Conservation (phyloP, 768 basidiomycete species). For the Trametes punicea region DNA sequence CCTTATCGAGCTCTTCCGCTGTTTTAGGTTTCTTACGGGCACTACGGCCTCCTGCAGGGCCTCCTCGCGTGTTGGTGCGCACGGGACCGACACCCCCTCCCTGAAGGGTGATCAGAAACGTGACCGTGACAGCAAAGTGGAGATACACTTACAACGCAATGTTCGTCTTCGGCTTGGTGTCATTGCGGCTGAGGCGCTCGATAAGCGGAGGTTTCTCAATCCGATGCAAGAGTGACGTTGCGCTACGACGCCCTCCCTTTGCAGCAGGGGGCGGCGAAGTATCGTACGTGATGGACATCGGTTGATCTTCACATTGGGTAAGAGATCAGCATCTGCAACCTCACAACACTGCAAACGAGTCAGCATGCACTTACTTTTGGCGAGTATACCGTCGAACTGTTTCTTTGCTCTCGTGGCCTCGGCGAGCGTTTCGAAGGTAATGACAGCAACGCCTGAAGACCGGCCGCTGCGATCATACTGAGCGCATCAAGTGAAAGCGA, state of each 20-base stretch:
- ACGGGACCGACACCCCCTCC: conserved; percentile 28
- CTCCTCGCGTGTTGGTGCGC: conserved; percentile 38
- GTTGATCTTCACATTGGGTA: conserved; percentile 77
- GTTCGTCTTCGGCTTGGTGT: conserved; percentile 22
- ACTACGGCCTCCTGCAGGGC: conserved; percentile 17
- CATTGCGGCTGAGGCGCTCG: conserved; percentile 57
- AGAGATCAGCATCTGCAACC: not conserved
- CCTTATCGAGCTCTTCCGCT: conserved; percentile 81
- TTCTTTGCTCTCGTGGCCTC: conserved; percentile 84
- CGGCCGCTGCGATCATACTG: conserved; percentile 97
- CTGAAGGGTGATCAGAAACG: conserved; percentile 8
- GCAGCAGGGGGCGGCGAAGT: conserved; percentile 34
- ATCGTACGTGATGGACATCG: conserved; percentile 70
- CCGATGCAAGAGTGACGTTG: conserved; percentile 60
- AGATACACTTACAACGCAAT: not conserved
- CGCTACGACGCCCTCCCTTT: conserved; percentile 44
- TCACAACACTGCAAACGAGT: not conserved
- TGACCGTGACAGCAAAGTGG: too few relatives aligned
- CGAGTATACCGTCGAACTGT: conserved; percentile 81
- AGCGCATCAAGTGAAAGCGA: conserved; percentile 36
- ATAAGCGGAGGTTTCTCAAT: conserved; percentile 72
- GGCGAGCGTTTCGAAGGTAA: conserved; percentile 72
- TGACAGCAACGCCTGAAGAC: conserved; percentile 77
- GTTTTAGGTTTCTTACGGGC: conserved; percentile 53
- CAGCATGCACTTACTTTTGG: conserved; percentile 62